Conservation (phyloP, 306 rosid genomes). For the Inga laurina region DNA sequence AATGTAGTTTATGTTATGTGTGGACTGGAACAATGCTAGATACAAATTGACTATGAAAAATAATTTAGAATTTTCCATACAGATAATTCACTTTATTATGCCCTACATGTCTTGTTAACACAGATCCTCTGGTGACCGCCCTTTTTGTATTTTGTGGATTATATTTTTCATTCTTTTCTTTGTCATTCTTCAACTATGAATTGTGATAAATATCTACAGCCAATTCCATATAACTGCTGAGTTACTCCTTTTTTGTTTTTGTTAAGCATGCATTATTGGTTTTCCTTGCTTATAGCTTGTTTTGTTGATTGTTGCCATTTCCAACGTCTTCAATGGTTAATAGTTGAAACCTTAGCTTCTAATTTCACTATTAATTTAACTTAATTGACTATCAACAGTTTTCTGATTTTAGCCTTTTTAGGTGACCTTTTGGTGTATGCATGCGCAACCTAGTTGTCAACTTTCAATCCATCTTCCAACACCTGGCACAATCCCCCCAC, state of each 20-base stretch:
- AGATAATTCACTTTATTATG: not conserved
- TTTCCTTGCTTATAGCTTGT: not conserved
- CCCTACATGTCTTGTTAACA: not conserved
- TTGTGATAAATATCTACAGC: not conserved
- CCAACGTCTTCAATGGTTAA: not conserved
- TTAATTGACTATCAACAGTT: not conserved
- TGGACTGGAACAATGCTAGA: not conserved
- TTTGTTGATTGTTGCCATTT: slow-evolving; percentile 12
- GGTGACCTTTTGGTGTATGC: not conserved
- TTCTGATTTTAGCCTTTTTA: not conserved
- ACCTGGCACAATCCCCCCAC: not conserved
- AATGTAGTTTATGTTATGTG: not conserved
- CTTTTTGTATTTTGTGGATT: not conserved
- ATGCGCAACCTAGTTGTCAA: not conserved
- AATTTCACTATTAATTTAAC: not conserved
- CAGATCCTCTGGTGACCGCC: not conserved
- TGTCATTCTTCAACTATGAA: not conserved
- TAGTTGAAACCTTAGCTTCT: not conserved
- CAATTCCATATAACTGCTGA: not conserved
- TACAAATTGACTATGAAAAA: not conserved
- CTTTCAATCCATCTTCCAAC: not conserved
- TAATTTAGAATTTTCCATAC: not conserved
- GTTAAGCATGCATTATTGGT: not conserved
- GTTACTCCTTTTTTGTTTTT: not conserved
- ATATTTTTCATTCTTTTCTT: not conserved